Conservation (phyloP, 768 basidiomycete species). For the Naematelia encephala region DNA sequence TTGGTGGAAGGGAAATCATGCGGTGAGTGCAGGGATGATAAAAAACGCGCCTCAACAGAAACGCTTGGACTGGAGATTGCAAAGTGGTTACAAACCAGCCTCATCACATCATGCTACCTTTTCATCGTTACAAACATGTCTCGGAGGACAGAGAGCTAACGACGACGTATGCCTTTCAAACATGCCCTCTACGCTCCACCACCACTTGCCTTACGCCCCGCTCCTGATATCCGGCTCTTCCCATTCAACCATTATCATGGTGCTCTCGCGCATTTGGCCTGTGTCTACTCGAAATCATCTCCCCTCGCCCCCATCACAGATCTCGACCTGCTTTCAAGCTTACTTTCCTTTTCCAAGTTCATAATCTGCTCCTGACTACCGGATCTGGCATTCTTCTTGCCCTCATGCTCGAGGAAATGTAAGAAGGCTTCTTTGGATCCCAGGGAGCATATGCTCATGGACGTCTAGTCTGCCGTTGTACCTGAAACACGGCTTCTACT, state of each 20-base stretch:
- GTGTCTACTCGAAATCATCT: not conserved
- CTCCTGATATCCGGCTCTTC: not conserved
- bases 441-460: not conserved
- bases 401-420: constrained; percentile 89
- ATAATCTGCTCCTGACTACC: constrained; percentile 81
- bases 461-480: constrained; percentile 61
- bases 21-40: constrained; percentile 52
- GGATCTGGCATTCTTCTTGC: constrained; percentile 79
- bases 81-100: no score
- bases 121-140: not conserved
- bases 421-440: constrained; percentile 14
- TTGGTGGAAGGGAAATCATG: constrained; percentile 80
- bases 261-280: no score
- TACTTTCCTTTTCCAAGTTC: constrained; percentile 75
- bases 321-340: constrained; percentile 56
- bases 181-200: not conserved
- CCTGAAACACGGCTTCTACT: constrained; percentile 67
- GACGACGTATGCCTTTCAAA: not conserved
- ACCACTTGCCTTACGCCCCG: not conserved
- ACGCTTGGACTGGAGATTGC: no score
- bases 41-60: not conserved
- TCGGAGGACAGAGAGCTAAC: not conserved
- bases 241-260: not conserved
- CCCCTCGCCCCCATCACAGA: constrained; percentile 25
- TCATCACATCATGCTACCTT: not conserved